Percentiles rank a stretch among this genome's conserved stretches.
Conservation (phyloP, 345 rosid species). For the Syzygium aqueum region DNA sequence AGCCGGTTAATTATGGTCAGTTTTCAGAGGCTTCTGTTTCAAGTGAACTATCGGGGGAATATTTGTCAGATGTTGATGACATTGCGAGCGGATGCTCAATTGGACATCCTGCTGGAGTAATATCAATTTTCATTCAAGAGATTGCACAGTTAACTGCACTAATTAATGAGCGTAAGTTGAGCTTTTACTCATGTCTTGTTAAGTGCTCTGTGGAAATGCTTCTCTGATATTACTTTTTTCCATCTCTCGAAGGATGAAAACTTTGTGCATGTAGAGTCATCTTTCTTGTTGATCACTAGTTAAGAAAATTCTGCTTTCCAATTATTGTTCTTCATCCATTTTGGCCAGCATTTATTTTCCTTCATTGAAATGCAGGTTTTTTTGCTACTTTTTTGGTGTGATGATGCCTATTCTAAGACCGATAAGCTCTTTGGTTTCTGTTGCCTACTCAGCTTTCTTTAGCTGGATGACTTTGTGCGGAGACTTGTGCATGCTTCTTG, state of each 20-base stretch:
- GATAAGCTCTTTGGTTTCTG: background rate
- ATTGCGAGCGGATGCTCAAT: slow-evolving; percentile 41
- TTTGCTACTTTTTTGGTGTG: background rate
- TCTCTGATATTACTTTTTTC: background rate
- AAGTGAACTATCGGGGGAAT: slow-evolving; percentile 20
- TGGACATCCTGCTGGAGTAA: slow-evolving; percentile 65
- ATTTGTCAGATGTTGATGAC: slow-evolving; percentile 12
- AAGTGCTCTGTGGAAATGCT: background rate
- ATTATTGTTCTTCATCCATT: background rate
- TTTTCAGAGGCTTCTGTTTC: slow-evolving; percentile 26
- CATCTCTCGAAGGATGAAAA: background rate
- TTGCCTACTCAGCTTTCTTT: background rate
- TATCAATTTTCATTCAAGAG: slow-evolving; percentile 43
- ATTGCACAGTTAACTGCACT: slow-evolving; percentile 27
- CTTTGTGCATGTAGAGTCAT: background rate
- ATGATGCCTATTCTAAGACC: background rate
- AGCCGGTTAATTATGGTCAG: slow-evolving; percentile 36
- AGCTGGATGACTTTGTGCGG: background rate
- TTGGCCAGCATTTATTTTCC: background rate
- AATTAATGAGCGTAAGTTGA: slow-evolving; percentile 44
- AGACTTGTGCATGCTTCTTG: background rate
- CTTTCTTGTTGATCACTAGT: background rate
- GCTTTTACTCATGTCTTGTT: background rate
- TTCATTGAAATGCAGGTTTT: background rate
- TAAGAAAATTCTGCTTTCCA: background rate